A percentile compares a stretch with the other conserved stretches of the same genome.
These are phyloP conservation scores for Alloteropsis angusta DNA, from an alignment of 202 grass and related monocot genomes.

Conservation along the genomic window DNA sequence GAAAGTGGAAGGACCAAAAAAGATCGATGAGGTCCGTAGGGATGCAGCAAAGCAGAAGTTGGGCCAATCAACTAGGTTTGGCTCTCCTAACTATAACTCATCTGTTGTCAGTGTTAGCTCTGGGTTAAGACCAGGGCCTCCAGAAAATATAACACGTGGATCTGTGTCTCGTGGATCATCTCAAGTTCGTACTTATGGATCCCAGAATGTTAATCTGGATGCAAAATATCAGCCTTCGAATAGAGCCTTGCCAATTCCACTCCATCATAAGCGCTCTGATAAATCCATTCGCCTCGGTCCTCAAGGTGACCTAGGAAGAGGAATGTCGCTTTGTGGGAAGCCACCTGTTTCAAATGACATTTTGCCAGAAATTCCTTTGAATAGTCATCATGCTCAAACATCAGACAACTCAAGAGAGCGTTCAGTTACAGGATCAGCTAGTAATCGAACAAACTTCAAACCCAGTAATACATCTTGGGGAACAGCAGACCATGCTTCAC, in stretches of 20 bases:
- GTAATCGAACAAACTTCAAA: constrained; percentile 7
- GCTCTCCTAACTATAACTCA: constrained; percentile 29
- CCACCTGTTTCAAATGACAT: constrained; percentile 32
- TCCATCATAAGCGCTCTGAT: constrained; percentile 56
- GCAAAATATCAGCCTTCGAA: constrained; percentile 49
- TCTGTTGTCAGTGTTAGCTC: constrained; percentile 3
- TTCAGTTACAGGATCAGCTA: constrained; percentile 6
- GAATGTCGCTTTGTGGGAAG: constrained; percentile 59
- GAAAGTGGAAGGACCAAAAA: constrained; percentile 92
- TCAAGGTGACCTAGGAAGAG: constrained; percentile 61
- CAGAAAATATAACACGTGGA: constrained; percentile 12
- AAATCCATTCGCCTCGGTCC: constrained; percentile 60
- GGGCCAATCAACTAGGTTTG: constrained; percentile 53
- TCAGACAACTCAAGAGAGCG: constrained; percentile 7
- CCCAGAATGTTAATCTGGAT: constrained; percentile 50
- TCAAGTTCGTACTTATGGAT: constrained; percentile 36
- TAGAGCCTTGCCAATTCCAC: constrained; percentile 36
- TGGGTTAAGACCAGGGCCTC: constrained; percentile 13
- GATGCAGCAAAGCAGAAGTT: constrained; percentile 69
- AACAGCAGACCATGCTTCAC: constrained; percentile 21
- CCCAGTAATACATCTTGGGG: constrained; percentile 17
- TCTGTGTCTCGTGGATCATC: constrained; percentile 28
- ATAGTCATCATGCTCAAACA: constrained; percentile 26
- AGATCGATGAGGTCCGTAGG: constrained; percentile 84
- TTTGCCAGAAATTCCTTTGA: constrained; percentile 25